Evolutionary conservation across 2,329 filamentous ascomycete species (phyloP).

Genomic region (Immersiporthe knoxdaviesiana): DNA sequence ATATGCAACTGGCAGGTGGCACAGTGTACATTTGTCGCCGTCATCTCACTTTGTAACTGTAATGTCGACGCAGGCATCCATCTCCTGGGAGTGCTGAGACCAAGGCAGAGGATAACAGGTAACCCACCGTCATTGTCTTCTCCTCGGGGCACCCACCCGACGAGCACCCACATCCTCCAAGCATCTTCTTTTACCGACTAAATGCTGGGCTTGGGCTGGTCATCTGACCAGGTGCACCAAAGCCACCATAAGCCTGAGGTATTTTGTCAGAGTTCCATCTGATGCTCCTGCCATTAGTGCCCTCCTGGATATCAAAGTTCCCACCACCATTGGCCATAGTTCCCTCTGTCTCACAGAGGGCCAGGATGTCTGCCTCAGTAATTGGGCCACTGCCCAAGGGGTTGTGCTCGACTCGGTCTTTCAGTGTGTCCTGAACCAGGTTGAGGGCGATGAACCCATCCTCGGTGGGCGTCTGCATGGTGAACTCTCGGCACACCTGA

Average conservation of each 20-base stretch:
- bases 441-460: slow-evolving; percentile 71
- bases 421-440: slow-evolving; percentile 52
- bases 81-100: neutral
- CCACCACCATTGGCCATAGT: slow-evolving; percentile 86
- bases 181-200: slow-evolving; percentile 30
- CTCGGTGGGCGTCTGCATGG: slow-evolving; percentile 41
- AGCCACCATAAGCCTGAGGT: slow-evolving; percentile 43
- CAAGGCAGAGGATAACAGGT: neutral
- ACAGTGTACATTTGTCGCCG: neutral
- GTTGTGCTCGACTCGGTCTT: slow-evolving; percentile 65
- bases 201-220: slow-evolving; percentile 62
- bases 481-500: slow-evolving; percentile 71
- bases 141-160: too few relatives aligned
- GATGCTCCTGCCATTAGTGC: slow-evolving; percentile 50
- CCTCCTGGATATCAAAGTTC: slow-evolving; percentile 72
- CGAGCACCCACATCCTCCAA: too few relatives aligned
- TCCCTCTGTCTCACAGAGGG: slow-evolving; percentile 90
- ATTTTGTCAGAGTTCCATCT: slow-evolving; percentile 51
- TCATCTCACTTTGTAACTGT: slow-evolving; percentile 10
- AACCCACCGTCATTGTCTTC: too few relatives aligned
- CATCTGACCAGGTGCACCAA: slow-evolving; percentile 69
- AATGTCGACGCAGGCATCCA: slow-evolving; percentile 26
- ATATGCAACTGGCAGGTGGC: neutral
- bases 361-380: slow-evolving; percentile 71
- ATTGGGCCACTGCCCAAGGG: slow-evolving; percentile 43